Conservation (phyloP, 345 rosid species). For the Linum lewisii region DNA sequence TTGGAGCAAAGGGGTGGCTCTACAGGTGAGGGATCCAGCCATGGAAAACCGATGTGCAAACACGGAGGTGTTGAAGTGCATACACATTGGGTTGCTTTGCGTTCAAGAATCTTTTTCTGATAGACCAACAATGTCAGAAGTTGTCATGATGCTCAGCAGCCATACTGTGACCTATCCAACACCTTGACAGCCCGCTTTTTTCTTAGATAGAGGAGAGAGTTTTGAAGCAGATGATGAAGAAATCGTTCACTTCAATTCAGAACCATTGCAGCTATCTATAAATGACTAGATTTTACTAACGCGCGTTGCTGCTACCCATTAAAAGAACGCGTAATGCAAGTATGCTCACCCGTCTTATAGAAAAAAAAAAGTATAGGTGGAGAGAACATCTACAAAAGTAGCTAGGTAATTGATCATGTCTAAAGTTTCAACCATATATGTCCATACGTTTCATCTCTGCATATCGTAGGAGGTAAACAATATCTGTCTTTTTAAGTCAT, state of each 20-base stretch:
- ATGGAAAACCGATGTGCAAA: conserved; percentile 16
- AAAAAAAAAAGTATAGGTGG: too few relatives aligned
- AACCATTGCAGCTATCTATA: conserved; percentile 19
- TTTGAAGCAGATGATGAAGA: conserved; percentile 7
- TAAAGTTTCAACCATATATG: too few relatives aligned
- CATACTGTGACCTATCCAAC: conserved; percentile 19
- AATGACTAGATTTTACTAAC: too few relatives aligned
- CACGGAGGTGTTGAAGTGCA: conserved; percentile 33
- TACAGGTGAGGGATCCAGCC: conserved; percentile 31
- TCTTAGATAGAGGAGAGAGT: conserved; percentile 1
- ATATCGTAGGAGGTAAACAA: too few relatives aligned
- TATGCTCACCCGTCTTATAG: too few relatives aligned
- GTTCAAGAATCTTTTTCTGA: conserved; percentile 34
- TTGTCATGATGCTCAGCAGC: conserved; percentile 39
- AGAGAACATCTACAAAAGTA: too few relatives aligned
- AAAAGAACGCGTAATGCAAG: too few relatives aligned
- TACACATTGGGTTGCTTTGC: conserved; percentile 41
- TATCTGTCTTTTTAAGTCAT: too few relatives aligned
- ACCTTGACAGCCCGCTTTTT: conserved; percentile 36
- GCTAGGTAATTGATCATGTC: too few relatives aligned
- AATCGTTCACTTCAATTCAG: background rate
- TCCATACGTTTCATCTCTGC: too few relatives aligned
- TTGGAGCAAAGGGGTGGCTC: conserved; percentile 34
- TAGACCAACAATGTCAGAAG: conserved; percentile 38
- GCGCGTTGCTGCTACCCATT: too few relatives aligned